Base-by-base conservation (phyloP, 2,329 filamentous ascomycete species). In the Talaromyces sp. region DNA sequence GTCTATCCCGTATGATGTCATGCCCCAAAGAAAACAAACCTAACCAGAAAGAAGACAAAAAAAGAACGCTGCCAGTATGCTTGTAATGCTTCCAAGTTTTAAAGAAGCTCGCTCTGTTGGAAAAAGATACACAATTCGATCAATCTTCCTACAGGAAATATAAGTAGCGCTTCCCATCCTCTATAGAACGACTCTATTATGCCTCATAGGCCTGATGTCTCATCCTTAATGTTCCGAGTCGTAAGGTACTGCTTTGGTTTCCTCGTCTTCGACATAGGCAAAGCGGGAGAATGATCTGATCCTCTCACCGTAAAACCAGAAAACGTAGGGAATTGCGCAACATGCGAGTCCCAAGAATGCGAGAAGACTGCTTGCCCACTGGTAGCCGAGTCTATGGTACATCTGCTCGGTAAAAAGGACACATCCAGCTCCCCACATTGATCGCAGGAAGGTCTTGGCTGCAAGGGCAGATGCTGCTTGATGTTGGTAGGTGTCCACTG, bases 381-480 rank as follows among this genome's bases (percentile, higher is more conserved):
- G 87, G 76, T 92, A 83, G 9, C 87, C 87, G 14, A 94, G 82
- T 2, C 87, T 83, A 57, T 83, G 76, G 76, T 92, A 93, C 91
- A 95, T 94, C 76, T 94, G 90, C 68, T 85, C 83, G 0, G 91
- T 94, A 78, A 95, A 95, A 1, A 96, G 83, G 0, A 94, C 91
- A 0, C 88, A 87, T 1, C 79, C 84, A 0, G 91, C 92, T 71
- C 91, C 92, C 90, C 91, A 95, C 78, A 93, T 90, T 16, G 86
- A 90, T 27, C 91, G 85, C 65, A 94, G 82, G 73, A 87, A 93
- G 0, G 91, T 94, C 82, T 94, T 94, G 45, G 91, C 90, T 0
- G 91, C 91, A 3, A 94, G 84, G 0, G 90, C 91, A 0, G 89
- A 92, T 1, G 92, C 91, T 0, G 92, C 92, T 77, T 93, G 90